Evolutionary conservation across 768 basidiomycete genomes (phyloP).

Genomic region (Imleria badia): DNA sequence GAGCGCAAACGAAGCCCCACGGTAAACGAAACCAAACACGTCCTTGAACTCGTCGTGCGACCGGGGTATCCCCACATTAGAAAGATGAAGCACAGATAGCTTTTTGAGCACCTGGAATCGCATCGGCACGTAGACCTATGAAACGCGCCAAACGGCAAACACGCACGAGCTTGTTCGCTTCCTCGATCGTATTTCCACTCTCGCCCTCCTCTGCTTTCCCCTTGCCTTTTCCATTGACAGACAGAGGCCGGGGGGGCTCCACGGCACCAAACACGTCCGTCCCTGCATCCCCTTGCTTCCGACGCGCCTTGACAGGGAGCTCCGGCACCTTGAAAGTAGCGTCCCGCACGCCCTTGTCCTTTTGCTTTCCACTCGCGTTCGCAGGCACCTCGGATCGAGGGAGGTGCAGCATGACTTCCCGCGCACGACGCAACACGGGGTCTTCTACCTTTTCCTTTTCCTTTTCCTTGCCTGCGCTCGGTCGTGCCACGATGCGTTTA

Average conservation of each 20-base stretch:
- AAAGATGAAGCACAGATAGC: conserved; percentile 34
- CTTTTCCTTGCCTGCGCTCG: conserved; percentile 17
- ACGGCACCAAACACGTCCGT: conserved; percentile 33
- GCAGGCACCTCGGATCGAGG: conserved; percentile 26
- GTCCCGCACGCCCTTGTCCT: not conserved
- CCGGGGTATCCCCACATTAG: conserved; percentile 33
- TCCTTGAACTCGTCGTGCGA: conserved; percentile 42
- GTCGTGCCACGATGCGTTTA: conserved; percentile 22
- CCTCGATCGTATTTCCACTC: conserved; percentile 42
- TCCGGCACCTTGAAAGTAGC: conserved; percentile 48
- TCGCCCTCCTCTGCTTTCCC: conserved; percentile 29
- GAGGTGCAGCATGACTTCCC: conserved; percentile 39
- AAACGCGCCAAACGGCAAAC: not conserved
- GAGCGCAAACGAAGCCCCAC: conserved; percentile 41
- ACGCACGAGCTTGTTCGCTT: conserved; percentile 61
- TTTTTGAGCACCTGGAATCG: conserved; percentile 38
- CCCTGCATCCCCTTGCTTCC: conserved; percentile 18
- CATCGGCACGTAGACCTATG: not conserved
- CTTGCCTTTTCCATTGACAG: conserved; percentile 37
- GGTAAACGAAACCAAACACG: conserved; percentile 39
- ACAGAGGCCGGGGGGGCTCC: conserved; percentile 12
- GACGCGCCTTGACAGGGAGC: conserved; percentile 34
- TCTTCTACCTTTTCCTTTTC: conserved; percentile 25
- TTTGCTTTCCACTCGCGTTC: conserved; percentile 3
- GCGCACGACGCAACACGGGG: conserved; percentile 33